Evolutionary conservation across 768 basidiomycete genomes (phyloP), one percentile per base, ranked within the genome.

Genomic region (Collybiopsis luxurians): DNA sequence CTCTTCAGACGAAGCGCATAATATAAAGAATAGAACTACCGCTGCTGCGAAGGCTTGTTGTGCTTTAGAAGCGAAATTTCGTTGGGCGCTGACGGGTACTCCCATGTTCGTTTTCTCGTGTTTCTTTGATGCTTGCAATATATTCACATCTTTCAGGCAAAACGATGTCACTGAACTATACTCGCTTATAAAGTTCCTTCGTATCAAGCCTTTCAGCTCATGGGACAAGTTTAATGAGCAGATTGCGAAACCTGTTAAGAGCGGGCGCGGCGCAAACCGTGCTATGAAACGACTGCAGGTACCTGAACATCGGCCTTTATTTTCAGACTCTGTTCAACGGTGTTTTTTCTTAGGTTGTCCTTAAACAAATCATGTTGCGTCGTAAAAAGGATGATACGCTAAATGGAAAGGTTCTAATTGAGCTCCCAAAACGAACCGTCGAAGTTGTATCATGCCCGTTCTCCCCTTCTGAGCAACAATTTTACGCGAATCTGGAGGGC

Each of bases 81-180:
- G 90, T 53, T 97, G 95, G 95, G 91, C 88, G 68, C 72, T 95
- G 55, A 95, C 92, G 5, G 94, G 89, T 27, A 91, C 90, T 19
- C 89, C 90, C 0, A 81, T 91, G 87, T 86, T 61, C 52, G 79
- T 68, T 3, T 26, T 26, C 7, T 42, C 15, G 6, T 40, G 31
- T n/a, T 26, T 34, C 28, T 44, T 36, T n/a, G n/a, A n/a, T n/a
- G n/a, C 73, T 59, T 28, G 4, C 19, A 21, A 42, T 50, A 6
- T 27, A 3, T 31, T 34, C 21, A 19, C 19, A n/a, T 15, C 23
- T 6, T 15, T 30, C 30, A 15, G 85, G 81, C 89, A 98, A 77
- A 98, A 99, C 73, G 87, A 77, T 48, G 89, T 98, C 17, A 85
- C 89, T 46, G 97, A 99, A 63, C 74, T 99, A 5, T 97, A 84